Evolutionary conservation across 495 filamentous ascomycete genomes (phyloP).

Genomic region (Parathielavia hyrcaniae): DNA sequence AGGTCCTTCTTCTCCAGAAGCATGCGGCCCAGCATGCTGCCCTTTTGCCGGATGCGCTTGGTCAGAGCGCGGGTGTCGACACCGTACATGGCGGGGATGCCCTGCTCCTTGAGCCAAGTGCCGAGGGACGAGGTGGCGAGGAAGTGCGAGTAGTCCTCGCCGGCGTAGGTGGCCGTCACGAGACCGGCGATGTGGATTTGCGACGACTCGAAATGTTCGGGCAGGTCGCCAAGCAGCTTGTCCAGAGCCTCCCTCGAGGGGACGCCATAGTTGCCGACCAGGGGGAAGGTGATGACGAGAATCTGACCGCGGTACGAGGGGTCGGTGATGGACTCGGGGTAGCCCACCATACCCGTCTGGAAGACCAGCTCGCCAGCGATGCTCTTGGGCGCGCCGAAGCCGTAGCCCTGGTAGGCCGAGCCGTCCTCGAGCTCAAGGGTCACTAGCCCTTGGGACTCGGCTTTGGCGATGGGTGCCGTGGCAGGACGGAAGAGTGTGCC

Average conservation of each 20-base stretch:
- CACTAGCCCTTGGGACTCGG: constrained; percentile 53
- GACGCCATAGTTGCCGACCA: constrained; percentile 98
- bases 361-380: constrained; percentile 96
- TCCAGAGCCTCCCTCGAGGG: constrained; percentile 78
- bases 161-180: constrained; percentile 81
- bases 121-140: constrained; percentile 83
- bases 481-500: constrained; percentile 48
- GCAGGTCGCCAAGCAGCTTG: constrained; percentile 71
- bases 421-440: constrained; percentile 88
- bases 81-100: constrained; percentile 91
- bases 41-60: constrained; percentile 85
- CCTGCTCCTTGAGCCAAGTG: constrained; percentile 91
- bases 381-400: constrained; percentile 89
- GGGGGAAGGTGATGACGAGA: constrained; percentile 91
- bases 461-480: constrained; percentile 43
- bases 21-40: constrained; percentile 93
- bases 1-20: constrained; percentile 58
- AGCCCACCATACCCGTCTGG: constrained; percentile 99
- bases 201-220: constrained; percentile 83
- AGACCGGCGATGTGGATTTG: constrained; percentile 90
- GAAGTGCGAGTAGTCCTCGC: constrained; percentile 91
- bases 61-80: constrained; percentile 92
- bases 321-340: constrained; percentile 96
- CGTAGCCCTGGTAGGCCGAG: constrained; percentile 80
- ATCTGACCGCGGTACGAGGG: constrained; percentile 99